These are phyloP conservation scores for Bipolaris victoriae DNA, from an alignment of 2,329 filamentous ascomycete species.

Conservation along the genomic window DNA sequence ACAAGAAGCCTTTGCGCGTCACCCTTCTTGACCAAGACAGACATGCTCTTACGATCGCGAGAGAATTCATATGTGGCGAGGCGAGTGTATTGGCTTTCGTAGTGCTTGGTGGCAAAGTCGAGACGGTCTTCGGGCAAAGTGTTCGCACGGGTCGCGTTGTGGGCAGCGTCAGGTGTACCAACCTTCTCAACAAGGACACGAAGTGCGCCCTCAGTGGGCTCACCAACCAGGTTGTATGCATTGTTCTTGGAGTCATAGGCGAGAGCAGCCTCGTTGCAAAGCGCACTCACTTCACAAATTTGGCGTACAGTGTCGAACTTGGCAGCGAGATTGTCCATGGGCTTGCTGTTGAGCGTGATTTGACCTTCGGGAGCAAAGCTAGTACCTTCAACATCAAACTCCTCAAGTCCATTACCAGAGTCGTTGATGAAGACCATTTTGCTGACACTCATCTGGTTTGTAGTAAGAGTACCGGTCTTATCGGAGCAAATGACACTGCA, in stretches of 20 bases:
- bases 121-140: conserved; percentile 66
- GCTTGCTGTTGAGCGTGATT: conserved; percentile 71
- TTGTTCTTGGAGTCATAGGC: conserved; percentile 79
- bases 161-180: conserved; percentile 73
- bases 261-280: conserved; percentile 89
- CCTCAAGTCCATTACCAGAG: conserved; percentile 75
- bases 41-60: conserved; percentile 98
- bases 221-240: conserved; percentile 82
- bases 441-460: conserved; percentile 99
- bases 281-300: conserved; percentile 70
- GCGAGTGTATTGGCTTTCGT: conserved; percentile 75
- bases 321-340: conserved; percentile 70
- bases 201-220: conserved; percentile 93
- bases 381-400: conserved; percentile 88
- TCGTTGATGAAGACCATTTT: conserved; percentile 85
- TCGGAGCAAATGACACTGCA: conserved; percentile 99
- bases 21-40: conserved; percentile 79
- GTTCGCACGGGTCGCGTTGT: conserved; percentile 60
- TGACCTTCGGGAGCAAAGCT: conserved; percentile 86
- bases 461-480: conserved; percentile 97
- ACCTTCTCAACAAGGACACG: conserved; percentile 93
- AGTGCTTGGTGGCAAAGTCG: conserved; percentile 82
- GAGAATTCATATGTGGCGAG: conserved; percentile 96
- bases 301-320: conserved; percentile 79
- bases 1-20: conserved; percentile 82